Evolutionary conservation across 331 rosid species (phyloP).

Genomic region (Spiraea crenata): DNA sequence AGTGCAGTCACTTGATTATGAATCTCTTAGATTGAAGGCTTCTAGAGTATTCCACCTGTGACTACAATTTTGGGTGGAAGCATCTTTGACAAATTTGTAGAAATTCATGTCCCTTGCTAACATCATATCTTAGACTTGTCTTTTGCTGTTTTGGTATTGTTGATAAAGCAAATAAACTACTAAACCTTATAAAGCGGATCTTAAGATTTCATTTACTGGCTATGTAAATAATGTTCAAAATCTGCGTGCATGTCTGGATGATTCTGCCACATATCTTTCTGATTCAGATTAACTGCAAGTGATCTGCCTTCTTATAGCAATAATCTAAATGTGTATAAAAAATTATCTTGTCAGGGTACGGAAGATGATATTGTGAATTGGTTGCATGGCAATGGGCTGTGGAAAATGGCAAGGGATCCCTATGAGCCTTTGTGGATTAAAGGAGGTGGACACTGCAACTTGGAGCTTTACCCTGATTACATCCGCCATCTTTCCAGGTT

Average conservation of each 20-base stretch:
- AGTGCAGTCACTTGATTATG: not conserved
- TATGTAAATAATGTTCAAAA: not conserved
- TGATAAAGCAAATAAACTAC: too few relatives aligned
- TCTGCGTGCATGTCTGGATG: not conserved
- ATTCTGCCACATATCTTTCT: not conserved
- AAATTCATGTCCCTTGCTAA: not conserved
- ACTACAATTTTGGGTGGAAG: not conserved
- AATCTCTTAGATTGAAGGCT: not conserved
- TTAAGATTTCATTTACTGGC: not conserved
- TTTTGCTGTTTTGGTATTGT: not conserved
- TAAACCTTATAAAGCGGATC: not conserved
- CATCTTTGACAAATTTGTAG: not conserved
- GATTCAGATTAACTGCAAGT: not conserved
- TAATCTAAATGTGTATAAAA: constrained; percentile 14
- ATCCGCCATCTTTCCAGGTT: constrained; percentile 80
- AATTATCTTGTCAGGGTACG: constrained; percentile 69
- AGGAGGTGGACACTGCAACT: constrained; percentile 98
- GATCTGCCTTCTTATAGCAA: not conserved
- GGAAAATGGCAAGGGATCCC: constrained; percentile 88
- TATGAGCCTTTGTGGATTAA: constrained; percentile 95
- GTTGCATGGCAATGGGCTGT: constrained; percentile 83
- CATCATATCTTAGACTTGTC: not conserved
- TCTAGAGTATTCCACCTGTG: not conserved
- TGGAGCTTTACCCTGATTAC: constrained; percentile 98
- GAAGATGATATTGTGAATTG: constrained; percentile 94